These are phyloP conservation scores for Paxillus involutus DNA, from an alignment of 768 basidiomycete species.

Conservation along the genomic window DNA sequence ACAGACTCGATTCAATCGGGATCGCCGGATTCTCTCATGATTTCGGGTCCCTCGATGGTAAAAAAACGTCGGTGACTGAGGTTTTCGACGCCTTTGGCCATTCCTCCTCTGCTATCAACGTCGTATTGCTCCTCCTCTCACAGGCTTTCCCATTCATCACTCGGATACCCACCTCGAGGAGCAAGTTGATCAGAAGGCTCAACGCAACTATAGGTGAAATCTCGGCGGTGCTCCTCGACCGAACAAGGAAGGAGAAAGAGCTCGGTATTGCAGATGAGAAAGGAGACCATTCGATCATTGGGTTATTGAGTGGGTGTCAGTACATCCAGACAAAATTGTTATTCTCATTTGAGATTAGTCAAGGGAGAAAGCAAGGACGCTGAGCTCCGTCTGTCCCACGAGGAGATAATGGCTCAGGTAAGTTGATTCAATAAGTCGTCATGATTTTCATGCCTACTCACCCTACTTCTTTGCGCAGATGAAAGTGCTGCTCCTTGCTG, in stretches of 20 bases:
- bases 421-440: too few species aligned
- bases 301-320: constrained; percentile 31
- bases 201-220: constrained; percentile 33
- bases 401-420: constrained; percentile 41
- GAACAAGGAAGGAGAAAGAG: constrained; percentile 33
- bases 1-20: constrained; percentile 45
- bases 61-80: constrained; percentile 23
- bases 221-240: constrained; percentile 31
- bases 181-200: constrained; percentile 23
- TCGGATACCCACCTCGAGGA: constrained; percentile 31
- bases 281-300: constrained; percentile 39
- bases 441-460: too few species aligned
- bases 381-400: constrained; percentile 34
- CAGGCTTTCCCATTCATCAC: constrained; percentile 30
- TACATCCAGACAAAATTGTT: not conserved
- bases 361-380: constrained; percentile 33
- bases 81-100: constrained; percentile 23
- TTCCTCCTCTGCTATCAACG: constrained; percentile 8
- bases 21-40: constrained; percentile 47
- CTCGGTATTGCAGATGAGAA: constrained; percentile 25
- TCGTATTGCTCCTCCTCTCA: constrained; percentile 24
- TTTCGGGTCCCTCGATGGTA: constrained; percentile 42
- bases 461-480: not conserved
- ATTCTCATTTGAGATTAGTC: constrained; percentile 23
- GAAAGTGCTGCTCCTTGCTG: constrained; percentile 21